Conservation (phyloP, 2,329 filamentous ascomycete genomes). For the Neofusicoccum umdonicola region DNA sequence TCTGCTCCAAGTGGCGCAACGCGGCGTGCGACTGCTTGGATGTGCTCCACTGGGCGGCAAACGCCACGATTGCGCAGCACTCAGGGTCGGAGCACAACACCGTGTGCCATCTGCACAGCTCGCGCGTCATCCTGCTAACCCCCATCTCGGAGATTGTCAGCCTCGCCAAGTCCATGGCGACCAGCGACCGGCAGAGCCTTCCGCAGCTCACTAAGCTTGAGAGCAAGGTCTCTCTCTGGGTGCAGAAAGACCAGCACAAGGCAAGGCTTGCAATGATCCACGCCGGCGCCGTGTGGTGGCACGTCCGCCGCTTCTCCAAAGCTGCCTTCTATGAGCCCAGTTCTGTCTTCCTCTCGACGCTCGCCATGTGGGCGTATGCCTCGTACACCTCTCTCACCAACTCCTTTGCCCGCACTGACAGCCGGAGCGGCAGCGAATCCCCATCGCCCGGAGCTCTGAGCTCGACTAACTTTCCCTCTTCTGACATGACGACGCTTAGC, state of each 20-base stretch:
- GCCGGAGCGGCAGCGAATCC: background rate
- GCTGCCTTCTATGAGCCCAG: slow-evolving; percentile 50
- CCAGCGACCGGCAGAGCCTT: slow-evolving; percentile 12
- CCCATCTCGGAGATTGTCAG: slow-evolving; percentile 48
- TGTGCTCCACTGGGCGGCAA: slow-evolving; percentile 58
- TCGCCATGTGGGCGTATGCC: slow-evolving; percentile 49
- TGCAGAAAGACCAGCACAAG: slow-evolving; percentile 53
- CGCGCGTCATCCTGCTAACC: slow-evolving; percentile 52
- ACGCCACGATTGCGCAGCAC: slow-evolving; percentile 49
- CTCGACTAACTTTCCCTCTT: background rate
- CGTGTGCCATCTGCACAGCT: slow-evolving; percentile 55
- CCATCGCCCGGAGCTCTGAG: background rate
- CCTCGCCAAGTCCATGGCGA: slow-evolving; percentile 34
- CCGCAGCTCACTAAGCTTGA: slow-evolving; percentile 10
- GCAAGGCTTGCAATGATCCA: slow-evolving; percentile 57
- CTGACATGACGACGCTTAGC: background rate
- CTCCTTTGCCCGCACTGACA: background rate
- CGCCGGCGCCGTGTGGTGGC: slow-evolving; percentile 53
- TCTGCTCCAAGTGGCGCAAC: slow-evolving; percentile 51
- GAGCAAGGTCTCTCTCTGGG: slow-evolving; percentile 48
- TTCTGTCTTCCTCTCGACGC: slow-evolving; percentile 45
- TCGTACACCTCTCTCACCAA: background rate
- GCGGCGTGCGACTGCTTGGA: slow-evolving; percentile 51
- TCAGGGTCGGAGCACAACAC: slow-evolving; percentile 55
- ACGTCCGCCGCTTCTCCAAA: slow-evolving; percentile 50